These are phyloP conservation scores for Dendrobium nobile DNA, from an alignment of 106 monocot species.

Conservation along the genomic window DNA sequence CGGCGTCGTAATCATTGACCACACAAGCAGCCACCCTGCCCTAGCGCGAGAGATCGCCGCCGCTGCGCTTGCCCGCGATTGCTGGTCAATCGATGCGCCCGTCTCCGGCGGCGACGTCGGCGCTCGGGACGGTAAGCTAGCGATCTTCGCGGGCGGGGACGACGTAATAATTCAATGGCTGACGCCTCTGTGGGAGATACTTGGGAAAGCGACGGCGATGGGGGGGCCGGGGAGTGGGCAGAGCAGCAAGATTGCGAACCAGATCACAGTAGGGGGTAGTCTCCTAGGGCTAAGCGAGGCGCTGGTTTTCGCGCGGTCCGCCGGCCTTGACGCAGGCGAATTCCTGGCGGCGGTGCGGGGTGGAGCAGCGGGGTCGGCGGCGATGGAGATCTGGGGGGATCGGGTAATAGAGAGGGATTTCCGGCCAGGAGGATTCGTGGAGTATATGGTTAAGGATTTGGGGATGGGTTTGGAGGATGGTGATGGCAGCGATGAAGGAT, in stretches of 20 bases:
- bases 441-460: slow-evolving; percentile 50
- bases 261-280: slow-evolving; percentile 27
- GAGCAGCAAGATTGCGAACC: slow-evolving; percentile 45
- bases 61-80: slow-evolving; percentile 8
- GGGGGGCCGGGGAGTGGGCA: slow-evolving; percentile 45
- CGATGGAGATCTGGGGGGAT: slow-evolving; percentile 31
- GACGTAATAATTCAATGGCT: slow-evolving; percentile 18
- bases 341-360: slow-evolving; percentile 22
- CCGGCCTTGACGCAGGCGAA: slow-evolving; percentile 10
- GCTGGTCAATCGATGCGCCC: slow-evolving; percentile 40
- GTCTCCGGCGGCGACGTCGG: slow-evolving; percentile 48
- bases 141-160: slow-evolving; percentile 44
- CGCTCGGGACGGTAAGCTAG: slow-evolving; percentile 29
- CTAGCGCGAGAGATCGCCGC: slow-evolving; percentile 16
- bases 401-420: slow-evolving; percentile 27
- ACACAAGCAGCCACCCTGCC: slow-evolving; percentile 23
- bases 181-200: slow-evolving; percentile 18
- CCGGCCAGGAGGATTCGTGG: slow-evolving; percentile 24
- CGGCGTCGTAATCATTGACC: slow-evolving; percentile 13
- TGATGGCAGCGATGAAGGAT: neutral
- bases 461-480: slow-evolving; percentile 31
- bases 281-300: slow-evolving; percentile 35
- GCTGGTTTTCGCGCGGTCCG: slow-evolving; percentile 22
- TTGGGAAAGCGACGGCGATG: slow-evolving; percentile 24
- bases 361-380: slow-evolving; percentile 20